Percentiles rank a stretch among this genome's conserved stretches.
These are phyloP conservation scores for Zea mays DNA, from an alignment of 176 grass and related monocot species.

Conservation along the genomic window DNA sequence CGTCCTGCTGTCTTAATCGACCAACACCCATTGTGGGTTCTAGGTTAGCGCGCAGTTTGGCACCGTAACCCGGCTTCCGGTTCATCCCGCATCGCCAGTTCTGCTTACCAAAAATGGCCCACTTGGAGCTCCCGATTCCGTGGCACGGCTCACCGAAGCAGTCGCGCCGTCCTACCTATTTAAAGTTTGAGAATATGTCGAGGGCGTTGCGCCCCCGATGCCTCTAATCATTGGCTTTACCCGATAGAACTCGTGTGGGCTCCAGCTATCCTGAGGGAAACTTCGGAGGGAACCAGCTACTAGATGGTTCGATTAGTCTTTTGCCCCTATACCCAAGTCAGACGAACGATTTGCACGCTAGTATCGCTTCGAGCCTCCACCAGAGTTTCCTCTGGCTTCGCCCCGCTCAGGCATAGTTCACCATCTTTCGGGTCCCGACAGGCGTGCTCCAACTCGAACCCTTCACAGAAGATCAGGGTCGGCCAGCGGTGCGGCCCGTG, in stretches of 20 bases:
- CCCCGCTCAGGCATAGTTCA: conserved; percentile 79
- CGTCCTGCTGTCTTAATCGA: conserved; percentile 51
- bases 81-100: conserved; percentile 76
- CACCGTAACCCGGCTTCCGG: conserved; percentile 62
- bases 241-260: no score
- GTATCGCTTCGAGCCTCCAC: conserved; percentile 83
- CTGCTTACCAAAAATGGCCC: conserved; percentile 75
- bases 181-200: conserved; percentile 53
- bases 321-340: conserved; percentile 88
- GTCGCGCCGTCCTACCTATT: conserved; percentile 40
- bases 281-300: conserved; percentile 87
- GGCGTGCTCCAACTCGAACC: conserved; percentile 75
- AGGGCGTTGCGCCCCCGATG: conserved; percentile 68
- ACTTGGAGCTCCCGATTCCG: conserved; percentile 62
- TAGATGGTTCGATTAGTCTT: conserved; percentile 97
- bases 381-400: conserved; percentile 80
- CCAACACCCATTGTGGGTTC: conserved; percentile 56
- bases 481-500: neutral
- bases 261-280: no score
- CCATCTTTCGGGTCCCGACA: conserved; percentile 87
- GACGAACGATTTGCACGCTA: conserved; percentile 81
- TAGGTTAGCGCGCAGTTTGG: conserved; percentile 61
- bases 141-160: conserved; percentile 32
- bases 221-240: conserved; percentile 53
- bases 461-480: conserved; percentile 57